These are phyloP conservation scores for Stachybotrys chartarum DNA, from an alignment of 2,329 filamentous ascomycete species.

Conservation along the genomic window DNA sequence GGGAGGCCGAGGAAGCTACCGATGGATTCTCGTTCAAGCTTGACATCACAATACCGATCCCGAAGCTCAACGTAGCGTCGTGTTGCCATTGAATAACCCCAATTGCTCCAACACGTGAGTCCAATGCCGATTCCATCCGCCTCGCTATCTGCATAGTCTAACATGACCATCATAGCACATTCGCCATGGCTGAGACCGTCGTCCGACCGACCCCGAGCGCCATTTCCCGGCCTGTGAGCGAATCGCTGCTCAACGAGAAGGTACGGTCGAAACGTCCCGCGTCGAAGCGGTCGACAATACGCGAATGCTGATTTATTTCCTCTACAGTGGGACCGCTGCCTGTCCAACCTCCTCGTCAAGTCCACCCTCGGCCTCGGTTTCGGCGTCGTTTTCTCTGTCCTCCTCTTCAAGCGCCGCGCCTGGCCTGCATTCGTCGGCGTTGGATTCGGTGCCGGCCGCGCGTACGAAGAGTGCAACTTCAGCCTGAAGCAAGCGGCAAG, in stretches of 20 bases:
- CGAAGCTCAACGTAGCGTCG: slow-evolving; percentile 23
- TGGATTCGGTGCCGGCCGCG: slow-evolving; percentile 91
- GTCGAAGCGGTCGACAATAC: neutral
- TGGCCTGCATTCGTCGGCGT: slow-evolving; percentile 95
- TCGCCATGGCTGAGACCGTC: slow-evolving; percentile 48
- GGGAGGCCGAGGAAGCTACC: slow-evolving; percentile 25
- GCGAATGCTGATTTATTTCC: slow-evolving; percentile 12
- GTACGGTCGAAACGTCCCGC: slow-evolving; percentile 38
- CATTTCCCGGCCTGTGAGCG: slow-evolving; percentile 82
- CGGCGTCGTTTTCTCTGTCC: slow-evolving; percentile 96
- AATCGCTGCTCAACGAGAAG: slow-evolving; percentile 98
- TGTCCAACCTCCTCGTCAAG: slow-evolving; percentile 95
- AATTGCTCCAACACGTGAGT: slow-evolving; percentile 3
- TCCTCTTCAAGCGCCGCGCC: slow-evolving; percentile 94
- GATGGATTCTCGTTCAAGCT: slow-evolving; percentile 28
- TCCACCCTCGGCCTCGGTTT: slow-evolving; percentile 93
- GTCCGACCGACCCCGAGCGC: slow-evolving; percentile 48
- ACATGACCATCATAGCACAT: slow-evolving; percentile 7
- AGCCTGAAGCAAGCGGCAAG: slow-evolving; percentile 56
- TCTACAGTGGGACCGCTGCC: slow-evolving; percentile 89
- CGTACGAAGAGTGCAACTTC: slow-evolving; percentile 97
- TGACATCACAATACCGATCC: slow-evolving; percentile 23
- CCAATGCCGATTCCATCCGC: slow-evolving; percentile 7
- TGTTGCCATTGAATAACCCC: slow-evolving; percentile 4
- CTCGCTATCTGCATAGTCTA: slow-evolving; percentile 2